Percentiles rank a stretch among this genome's conserved stretches.
These are phyloP conservation scores for Bacidia gigantensis DNA, from an alignment of 495 filamentous ascomycete species.

Conservation along the genomic window DNA sequence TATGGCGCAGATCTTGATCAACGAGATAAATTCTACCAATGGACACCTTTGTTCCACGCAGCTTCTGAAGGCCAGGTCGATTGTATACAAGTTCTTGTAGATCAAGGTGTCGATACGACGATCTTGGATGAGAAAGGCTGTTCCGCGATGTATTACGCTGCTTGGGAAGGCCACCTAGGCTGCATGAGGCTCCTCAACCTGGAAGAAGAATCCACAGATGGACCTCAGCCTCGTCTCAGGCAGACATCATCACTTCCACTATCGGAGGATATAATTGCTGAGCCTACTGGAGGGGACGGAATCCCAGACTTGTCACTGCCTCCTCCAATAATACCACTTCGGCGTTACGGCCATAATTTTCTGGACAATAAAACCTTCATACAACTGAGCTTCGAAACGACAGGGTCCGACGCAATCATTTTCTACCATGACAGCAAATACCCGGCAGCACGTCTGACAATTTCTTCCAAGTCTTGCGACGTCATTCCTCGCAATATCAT, in stretches of 20 bases:
- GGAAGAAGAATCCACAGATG: slow-evolving; percentile 22
- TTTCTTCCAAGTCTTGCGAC: slow-evolving; percentile 90
- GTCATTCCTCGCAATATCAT: slow-evolving; percentile 90
- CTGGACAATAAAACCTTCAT: slow-evolving; percentile 92
- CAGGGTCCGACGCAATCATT: slow-evolving; percentile 52
- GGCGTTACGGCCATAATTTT: slow-evolving; percentile 96
- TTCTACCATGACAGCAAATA: slow-evolving; percentile 96
- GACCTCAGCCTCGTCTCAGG: slow-evolving; percentile 11
- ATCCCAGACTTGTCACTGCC: slow-evolving; percentile 89
- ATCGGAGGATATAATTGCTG: slow-evolving; percentile 42
- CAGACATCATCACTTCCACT: slow-evolving; percentile 19
- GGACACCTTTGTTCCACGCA: slow-evolving; percentile 93
- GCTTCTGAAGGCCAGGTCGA: slow-evolving; percentile 91
- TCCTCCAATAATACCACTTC: slow-evolving; percentile 86
- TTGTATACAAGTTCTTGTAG: slow-evolving; percentile 65
- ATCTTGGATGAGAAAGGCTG: slow-evolving; percentile 83
- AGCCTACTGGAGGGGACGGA: slow-evolving; percentile 64
- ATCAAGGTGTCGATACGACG: slow-evolving; percentile 57
- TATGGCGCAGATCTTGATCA: slow-evolving; percentile 91
- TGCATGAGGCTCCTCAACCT: slow-evolving; percentile 79
- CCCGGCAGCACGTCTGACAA: slow-evolving; percentile 85
- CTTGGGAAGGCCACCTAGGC: slow-evolving; percentile 92
- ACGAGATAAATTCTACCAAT: slow-evolving; percentile 86
- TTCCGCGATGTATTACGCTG: slow-evolving; percentile 94
- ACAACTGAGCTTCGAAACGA: slow-evolving; percentile 71